Base-by-base conservation (phyloP, 2,329 filamentous ascomycete species). In the Alternaria ethzedia region DNA sequence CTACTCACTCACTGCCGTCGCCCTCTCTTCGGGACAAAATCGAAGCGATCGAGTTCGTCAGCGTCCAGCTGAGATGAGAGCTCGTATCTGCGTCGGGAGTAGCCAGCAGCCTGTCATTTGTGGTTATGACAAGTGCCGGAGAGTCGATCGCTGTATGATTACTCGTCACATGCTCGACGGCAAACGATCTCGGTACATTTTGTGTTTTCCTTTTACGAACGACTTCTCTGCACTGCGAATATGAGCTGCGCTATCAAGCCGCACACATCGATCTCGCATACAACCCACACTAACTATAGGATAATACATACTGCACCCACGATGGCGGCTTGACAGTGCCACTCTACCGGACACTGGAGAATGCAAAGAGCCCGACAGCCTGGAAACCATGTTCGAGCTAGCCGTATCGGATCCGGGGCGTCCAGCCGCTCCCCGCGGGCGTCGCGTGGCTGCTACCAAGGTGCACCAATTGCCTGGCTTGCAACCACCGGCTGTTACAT, bases 261-360 rank as follows among this genome's bases (percentile, higher is more conserved):
- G 60, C 49, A 51, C 26, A 45, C 26, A 57, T 30, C 59, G 32
- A 41, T 45, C 45, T 44, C 58, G 54, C 51, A 23, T 50, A 23
- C 54, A 49, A 66, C 66, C 69, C 72, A 68, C 72, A 70, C 60
- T 66, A 64, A 70, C 58, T 69, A 75, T 70, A 71, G 72, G 70
- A 67, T 57, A 63, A 69, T 61, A 67, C 66, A 69, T 62, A 67
- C 66, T 65, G 60, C 68, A 70, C 66, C 74, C 75, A 75, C 70
- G 61, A 74, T 73, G 70, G 67, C 71, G 74, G 75, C 73, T 68
- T 75, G 70, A 71, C 70, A 74, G 71, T 74, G 71, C 77, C 77
- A 78, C 72, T 70, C 67, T 71, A 70, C 68, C 76, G 75, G 74
- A 75, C 68, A 73, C 72, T 72, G 73, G 70, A 71, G 61, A 63